Base-by-base conservation (phyloP, 805 yeast genomes). In the Isabelozyma pseudorhagii region DNA sequence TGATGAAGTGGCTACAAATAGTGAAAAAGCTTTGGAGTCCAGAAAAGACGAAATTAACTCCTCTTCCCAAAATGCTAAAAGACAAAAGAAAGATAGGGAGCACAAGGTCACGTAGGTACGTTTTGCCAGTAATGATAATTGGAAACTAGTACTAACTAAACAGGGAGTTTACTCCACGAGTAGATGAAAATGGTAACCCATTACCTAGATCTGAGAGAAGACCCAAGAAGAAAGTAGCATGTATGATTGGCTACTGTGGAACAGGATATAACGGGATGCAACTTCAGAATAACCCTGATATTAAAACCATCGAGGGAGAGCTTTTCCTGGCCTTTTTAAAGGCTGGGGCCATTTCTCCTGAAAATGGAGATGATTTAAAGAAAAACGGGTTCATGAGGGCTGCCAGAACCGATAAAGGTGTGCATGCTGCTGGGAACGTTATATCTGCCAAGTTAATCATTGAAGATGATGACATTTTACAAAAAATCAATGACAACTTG, bases 251-350 rank as follows among this genome's bases (percentile, higher is more conserved):
- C 4, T 92, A 92, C 71, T 92, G 97, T 65, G 98, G 98, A 40
- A 85, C 97, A 0, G 97, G 97, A 0, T 92, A 92, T 69, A 94
- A 89, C 66, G 98, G 98, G 7, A 89, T 92, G 96, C 98, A 92
- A 68, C 72, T 86, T 54, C 78, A 74, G 50, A 69, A 69, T 49
- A 92, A 91, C 63, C 96, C 96, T 1, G 96, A 92, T 15, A 82
- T 82, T 40, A 83, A 84, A 63, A 92, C 98, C 17, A 92, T 92
- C 55, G 98, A 92, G 69, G 94, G 92, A 11, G 97, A 89, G 45
- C 62, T 92, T 6, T 93, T 89, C 66, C 77, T 80, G 29, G 97
- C 97, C 0, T 82, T 93, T 62, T 78, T 89, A 60, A 79, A 80
- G 49, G 91, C 96, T 2, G 97, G 96, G 15, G 97, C 96, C 4